Base-by-base conservation (phyloP, 495 filamentous ascomycete species). In the Thermochaetoides thermophila region DNA sequence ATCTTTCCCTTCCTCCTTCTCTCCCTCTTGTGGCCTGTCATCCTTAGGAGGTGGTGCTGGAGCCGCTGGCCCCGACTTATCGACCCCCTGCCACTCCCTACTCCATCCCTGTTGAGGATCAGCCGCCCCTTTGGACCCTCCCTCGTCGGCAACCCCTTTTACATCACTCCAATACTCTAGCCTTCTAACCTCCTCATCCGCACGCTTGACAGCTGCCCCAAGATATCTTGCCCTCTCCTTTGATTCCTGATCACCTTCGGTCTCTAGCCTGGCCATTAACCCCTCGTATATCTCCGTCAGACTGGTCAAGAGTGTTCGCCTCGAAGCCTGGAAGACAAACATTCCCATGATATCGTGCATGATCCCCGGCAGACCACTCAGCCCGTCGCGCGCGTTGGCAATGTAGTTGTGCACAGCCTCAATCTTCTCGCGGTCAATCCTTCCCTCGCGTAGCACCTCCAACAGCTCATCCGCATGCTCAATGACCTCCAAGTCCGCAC, bases 381-480 rank as follows among this genome's bases (percentile, higher is more conserved):
- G 47, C 29, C 95, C 86, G 7, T 87, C 81, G 3, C 76, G 76
- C 15, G 74, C 81, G 19, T 85, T 63, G n/a, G 73, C 57, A 3
- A 94, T 53, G 51, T 95, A 99, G 33, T 64, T 78, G 37, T 73
- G 71, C 17, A 95, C 62, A 0, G 73, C 78, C 37, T 84, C 76
- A 31, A 87, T 71, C 57, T 84, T 95, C 59, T 96, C 85, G 8
- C 91, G 68, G 48, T 99, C 91, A 28, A 99, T 80, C 1, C 78
- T 64, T 2, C 75, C 70, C 30, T 51, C 53, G 39, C 74, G 76
- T 33, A 96, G 49, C 2, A 67, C 65, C 21, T 44, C 42, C 59
- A 87, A 64, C 25, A 94, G 61, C 7, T 64, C 60, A 1, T 67
- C 69, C 4, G 85, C 71, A 49, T 84, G 67, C 8, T 53, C 56